Conservation (phyloP, 257 asterid species). For the Solanum arcanum region DNA sequence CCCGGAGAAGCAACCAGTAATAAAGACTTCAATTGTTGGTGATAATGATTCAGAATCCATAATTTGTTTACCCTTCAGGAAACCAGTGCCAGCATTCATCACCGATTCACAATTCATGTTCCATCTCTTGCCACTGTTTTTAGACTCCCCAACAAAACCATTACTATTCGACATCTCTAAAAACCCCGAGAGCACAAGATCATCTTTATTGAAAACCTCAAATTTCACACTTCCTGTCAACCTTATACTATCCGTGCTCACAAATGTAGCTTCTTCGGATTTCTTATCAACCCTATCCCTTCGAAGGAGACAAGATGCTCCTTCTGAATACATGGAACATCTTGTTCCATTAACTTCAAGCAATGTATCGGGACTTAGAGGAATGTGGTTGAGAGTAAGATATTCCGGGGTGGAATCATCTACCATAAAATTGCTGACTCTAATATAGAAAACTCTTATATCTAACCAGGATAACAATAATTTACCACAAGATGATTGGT, state of each 20-base stretch:
- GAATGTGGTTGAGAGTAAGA: conserved; percentile 63
- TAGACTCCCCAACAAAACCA: conserved; percentile 42
- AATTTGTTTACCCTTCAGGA: conserved; percentile 57
- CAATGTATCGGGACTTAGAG: conserved; percentile 48
- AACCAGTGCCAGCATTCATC: conserved; percentile 39
- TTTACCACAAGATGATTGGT: conserved; percentile 27
- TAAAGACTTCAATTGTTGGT: conserved; percentile 74
- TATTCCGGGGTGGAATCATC: conserved; percentile 62
- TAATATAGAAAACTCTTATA: conserved; percentile 55
- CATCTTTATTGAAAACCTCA: conserved; percentile 53
- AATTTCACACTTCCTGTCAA: conserved; percentile 62
- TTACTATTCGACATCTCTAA: conserved; percentile 44
- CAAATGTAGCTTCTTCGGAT: conserved; percentile 86
- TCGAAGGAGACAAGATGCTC: conserved; percentile 53
- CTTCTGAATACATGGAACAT: conserved; percentile 55
- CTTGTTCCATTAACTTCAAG: conserved; percentile 73
- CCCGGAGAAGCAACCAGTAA: conserved; percentile 77
- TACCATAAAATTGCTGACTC: conserved; percentile 58
- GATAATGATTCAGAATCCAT: conserved; percentile 31
- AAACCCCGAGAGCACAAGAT: conserved; percentile 59
- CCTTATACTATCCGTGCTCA: conserved; percentile 65
- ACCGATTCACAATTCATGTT: conserved; percentile 62
- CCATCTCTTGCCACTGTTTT: conserved; percentile 32
- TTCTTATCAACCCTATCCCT: conserved; percentile 69
- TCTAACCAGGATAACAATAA: conserved; percentile 44